phyloP scores from a whole-genome alignment of 768 basidiomycete species.

The Tulasnella sp. region DNA sequence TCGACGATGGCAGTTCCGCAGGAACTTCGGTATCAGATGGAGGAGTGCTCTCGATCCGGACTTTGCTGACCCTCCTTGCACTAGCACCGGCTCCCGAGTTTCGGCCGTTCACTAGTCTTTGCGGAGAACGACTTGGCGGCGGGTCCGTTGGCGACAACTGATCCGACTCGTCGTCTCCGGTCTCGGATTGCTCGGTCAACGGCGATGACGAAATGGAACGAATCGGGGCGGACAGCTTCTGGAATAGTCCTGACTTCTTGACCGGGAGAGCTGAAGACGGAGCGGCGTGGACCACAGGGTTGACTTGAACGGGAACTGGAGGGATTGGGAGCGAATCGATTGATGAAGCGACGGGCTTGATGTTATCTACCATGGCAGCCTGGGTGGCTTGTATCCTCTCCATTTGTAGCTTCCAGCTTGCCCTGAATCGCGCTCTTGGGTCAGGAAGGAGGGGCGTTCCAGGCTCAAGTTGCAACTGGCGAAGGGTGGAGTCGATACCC shows the following conservation, averaged over 20 bases:
- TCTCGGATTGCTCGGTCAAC: conserved; percentile 25
- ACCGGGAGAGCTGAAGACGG: background rate
- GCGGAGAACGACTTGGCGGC: background rate
- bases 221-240: background rate
- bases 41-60: conserved; percentile 24
- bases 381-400: conserved; percentile 14
- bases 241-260: background rate
- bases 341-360: background rate
- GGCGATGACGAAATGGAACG: conserved; percentile 21
- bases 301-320: background rate
- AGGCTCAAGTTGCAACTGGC: conserved; percentile 12
- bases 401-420: conserved; percentile 18
- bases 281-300: background rate
- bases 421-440: conserved; percentile 9
- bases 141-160: background rate
- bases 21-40: conserved; percentile 4
- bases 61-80: conserved; percentile 16
- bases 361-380: background rate
- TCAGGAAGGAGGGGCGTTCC: conserved; percentile 18
- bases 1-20: background rate
- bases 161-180: conserved; percentile 18
- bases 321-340: background rate
- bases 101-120: background rate
- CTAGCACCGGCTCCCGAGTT: background rate
- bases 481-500: conserved; percentile 19